Evolutionary conservation across 352 stramenopile genomes (phyloP).

Genomic region (Peronospora farinosa): DNA sequence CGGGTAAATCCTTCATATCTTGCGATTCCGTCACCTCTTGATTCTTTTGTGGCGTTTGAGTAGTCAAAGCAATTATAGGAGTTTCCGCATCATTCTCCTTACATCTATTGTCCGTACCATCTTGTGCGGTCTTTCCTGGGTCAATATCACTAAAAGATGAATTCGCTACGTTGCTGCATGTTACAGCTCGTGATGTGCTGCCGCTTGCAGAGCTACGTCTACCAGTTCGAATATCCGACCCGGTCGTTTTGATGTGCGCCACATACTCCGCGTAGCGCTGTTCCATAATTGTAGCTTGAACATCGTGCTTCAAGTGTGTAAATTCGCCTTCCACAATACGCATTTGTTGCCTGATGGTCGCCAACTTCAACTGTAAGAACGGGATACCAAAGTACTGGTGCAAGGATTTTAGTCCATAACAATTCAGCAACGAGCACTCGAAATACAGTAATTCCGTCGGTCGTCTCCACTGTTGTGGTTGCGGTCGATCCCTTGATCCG

Average conservation of each 20-base stretch:
- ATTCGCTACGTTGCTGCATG: conserved; percentile 13
- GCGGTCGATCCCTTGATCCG: conserved; percentile 27
- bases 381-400: conserved; percentile 84
- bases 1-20: conserved; percentile 49
- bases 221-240: conserved; percentile 77
- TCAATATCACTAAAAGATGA: conserved; percentile 3
- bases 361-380: conserved; percentile 76
- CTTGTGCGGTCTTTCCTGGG: background rate
- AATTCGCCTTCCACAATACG: conserved; percentile 68
- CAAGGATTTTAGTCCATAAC: conserved; percentile 76
- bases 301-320: conserved; percentile 58
- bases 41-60: background rate
- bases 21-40: conserved; percentile 1
- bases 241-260: conserved; percentile 55
- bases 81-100: conserved; percentile 15
- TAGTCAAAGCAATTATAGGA: background rate
- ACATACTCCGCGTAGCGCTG: conserved; percentile 75
- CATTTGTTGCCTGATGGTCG: conserved; percentile 70
- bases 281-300: conserved; percentile 63
- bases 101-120: conserved; percentile 11
- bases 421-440: conserved; percentile 78
- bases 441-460: conserved; percentile 75
- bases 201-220: conserved; percentile 19
- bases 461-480: conserved; percentile 35
- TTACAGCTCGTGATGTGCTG: conserved; percentile 10